These are phyloP conservation scores for Saccharum hybrid DNA, from an alignment of 202 grass and related monocot species.

Conservation along the genomic window DNA sequence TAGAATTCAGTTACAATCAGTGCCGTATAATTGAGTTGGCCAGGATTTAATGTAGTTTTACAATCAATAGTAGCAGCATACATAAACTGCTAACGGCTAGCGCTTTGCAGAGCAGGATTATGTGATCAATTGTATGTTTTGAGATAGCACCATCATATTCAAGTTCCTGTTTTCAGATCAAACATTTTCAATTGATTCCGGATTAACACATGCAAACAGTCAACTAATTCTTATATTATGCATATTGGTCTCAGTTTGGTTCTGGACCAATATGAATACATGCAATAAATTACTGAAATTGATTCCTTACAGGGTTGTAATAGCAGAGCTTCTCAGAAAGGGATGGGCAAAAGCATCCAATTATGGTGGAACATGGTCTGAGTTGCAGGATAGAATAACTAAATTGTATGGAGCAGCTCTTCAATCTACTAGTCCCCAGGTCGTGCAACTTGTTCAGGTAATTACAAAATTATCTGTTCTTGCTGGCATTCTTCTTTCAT, in stretches of 20 bases:
- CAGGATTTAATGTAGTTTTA: conserved; percentile 8
- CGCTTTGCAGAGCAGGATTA: conserved; percentile 18
- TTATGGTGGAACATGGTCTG: conserved; percentile 62
- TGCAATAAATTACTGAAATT: conserved; percentile 33
- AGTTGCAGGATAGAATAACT: conserved; percentile 63
- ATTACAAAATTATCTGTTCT: conserved; percentile 32
- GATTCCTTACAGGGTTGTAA: conserved; percentile 55
- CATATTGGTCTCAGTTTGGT: conserved; percentile 13
- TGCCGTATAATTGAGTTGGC: background rate
- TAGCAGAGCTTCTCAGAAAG: conserved; percentile 70
- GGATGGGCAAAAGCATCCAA: conserved; percentile 49
- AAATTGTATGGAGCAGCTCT: conserved; percentile 63
- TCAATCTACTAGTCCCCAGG: conserved; percentile 62
- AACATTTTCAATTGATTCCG: conserved; percentile 15
- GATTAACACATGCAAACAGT: background rate
- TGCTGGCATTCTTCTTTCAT: conserved; percentile 27
- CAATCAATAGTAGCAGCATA: background rate
- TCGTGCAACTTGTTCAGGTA: conserved; percentile 82
- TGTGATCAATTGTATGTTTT: conserved; percentile 30
- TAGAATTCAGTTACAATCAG: conserved; percentile 32
- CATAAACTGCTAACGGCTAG: conserved; percentile 36
- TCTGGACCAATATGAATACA: conserved; percentile 31
- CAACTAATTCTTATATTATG: conserved; percentile 24
- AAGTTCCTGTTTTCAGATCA: conserved; percentile 30
- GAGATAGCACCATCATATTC: conserved; percentile 15